Base-by-base conservation (phyloP, 805 yeast genomes). In the Wickerhamomyces chaumierensis region DNA sequence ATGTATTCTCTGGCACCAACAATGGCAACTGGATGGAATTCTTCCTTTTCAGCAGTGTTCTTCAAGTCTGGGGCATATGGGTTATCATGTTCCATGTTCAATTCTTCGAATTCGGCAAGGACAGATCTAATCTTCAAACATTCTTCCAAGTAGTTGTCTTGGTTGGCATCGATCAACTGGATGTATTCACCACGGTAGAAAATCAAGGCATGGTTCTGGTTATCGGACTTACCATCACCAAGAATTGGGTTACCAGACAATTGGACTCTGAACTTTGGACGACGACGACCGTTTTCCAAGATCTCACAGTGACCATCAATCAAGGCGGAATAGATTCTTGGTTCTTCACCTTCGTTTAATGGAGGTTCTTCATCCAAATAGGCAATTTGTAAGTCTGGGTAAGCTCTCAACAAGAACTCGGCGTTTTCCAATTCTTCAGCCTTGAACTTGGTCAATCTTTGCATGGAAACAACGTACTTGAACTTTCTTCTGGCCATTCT, bases 321-420 rank as follows among this genome's bases (percentile, higher is more conserved):
- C 55, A 82, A 66, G 47, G 85, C 80, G 40, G 90, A 80, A 60
- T 71, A 82, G 49, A 77, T 79, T 57, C 78, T 68, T 57, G 79
- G 75, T 53, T 77, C 83, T 43, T 77, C 85, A 47, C 80, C 81
- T 52, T 73, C 81, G 42, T 68, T 70, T 48, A 75, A 62, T 46
- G 85, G 82, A 43, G 94, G 82, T 61, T 84, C 95, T 68, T 88
- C 95, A 53, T 90, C 96, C 53, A 90, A 71, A 68, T 86, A 90
- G 40, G 96, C 95, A 63, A 90, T 86, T 58, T 79, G 85, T 51
- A 84, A 65, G 51, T 81, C 87, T 18, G 95, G 95, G 56, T 83
- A 82, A 42, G 88, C 87, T 60, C 87, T 70, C 46, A 85, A 66
- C 55, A 85, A 71, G 53, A 81, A 78, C 53, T 85, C 94, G 21